Evolutionary conservation across 1,284 basidiomycete species (phyloP), one percentile per base, ranked within the genome.

Genomic region (Sporisorium sorghi): DNA sequence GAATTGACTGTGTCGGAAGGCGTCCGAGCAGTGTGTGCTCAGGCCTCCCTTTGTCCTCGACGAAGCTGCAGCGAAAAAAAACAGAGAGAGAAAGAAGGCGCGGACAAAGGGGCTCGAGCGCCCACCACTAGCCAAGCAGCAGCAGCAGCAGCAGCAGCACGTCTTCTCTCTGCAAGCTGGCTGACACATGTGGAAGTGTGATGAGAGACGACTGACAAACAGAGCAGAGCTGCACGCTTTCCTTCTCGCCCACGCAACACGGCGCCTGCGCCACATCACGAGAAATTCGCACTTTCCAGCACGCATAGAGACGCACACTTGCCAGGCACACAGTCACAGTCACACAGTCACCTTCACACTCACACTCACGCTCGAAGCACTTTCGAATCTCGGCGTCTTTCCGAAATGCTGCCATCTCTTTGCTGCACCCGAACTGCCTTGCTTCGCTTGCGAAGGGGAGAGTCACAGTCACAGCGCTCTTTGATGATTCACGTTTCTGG

Each of bases 11-110:
- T 26, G 9, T 9, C 46, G 17, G 8, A n/a, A 46, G 17, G 46
- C 26, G 28, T 7, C n/a, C 28, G 23, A 47, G 17, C 30, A 23
- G n/a, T 47, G 48, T 49, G 30, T 24, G 48, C 48, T 49, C 48
- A 23, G 19, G 32, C 48, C 47, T 37, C 35, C 35, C 35, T 35
- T 49, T 47, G 26, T 47, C 9, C 26, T 30, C 5, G 46, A 9
- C 37, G 37, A 40, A 40, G 37, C n/a, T 19, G 37, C 6, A 1
- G 7, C n/a, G 19, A 19, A 37, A 37, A n/a, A n/a, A 37, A 8
- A n/a, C 2, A 37, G 15, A 12, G 17, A 37, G 28, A 30, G 40
- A 44, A 5, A 12, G 12, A 21, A 14, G 23, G 46, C 28, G 46
- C 11, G 46, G 32, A 47, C 46, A 47, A 47, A 30, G 46, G 14